Conservation (phyloP, 495 filamentous ascomycete genomes). For the Aspergillus homomorphus region DNA sequence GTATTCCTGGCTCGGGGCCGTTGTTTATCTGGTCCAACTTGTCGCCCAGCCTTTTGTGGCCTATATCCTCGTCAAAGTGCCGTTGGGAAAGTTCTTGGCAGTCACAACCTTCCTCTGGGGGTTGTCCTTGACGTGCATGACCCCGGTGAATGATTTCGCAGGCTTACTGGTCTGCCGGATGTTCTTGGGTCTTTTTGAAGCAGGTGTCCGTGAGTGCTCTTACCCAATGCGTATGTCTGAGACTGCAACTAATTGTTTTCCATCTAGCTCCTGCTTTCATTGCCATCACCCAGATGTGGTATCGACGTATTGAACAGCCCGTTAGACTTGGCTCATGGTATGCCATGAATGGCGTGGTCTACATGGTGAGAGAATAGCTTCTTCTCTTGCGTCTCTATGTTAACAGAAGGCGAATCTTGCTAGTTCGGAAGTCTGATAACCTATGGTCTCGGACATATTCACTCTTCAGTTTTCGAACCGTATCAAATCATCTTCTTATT, state of each 20-base stretch:
- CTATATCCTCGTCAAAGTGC: constrained; percentile 39
- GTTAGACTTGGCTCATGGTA: constrained; percentile 58
- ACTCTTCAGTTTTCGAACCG: constrained; percentile 47
- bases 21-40: constrained; percentile 51
- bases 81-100: constrained; percentile 51
- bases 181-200: constrained; percentile 63
- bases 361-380: constrained; percentile 39
- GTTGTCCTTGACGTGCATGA: constrained; percentile 50
- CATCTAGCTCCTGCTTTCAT: constrained; percentile 54
- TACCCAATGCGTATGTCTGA: too few relatives aligned
- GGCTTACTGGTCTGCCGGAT: constrained; percentile 56
- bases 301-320: constrained; percentile 57
- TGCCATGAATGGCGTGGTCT: constrained; percentile 55
- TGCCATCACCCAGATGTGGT: constrained; percentile 64
- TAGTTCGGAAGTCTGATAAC: constrained; percentile 50
- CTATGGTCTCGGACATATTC: constrained; percentile 59
- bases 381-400: background rate
- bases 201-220: constrained; percentile 36
- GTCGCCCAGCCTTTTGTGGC: constrained; percentile 42
- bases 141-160: constrained; percentile 53
- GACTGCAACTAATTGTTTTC: constrained; percentile 1
- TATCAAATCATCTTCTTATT: constrained; percentile 61
- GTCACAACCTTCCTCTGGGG: constrained; percentile 61
- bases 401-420: background rate
- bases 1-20: constrained; percentile 52